Evolutionary conservation across 345 rosid genomes (phyloP).

Genomic region (Salix viminalis): DNA sequence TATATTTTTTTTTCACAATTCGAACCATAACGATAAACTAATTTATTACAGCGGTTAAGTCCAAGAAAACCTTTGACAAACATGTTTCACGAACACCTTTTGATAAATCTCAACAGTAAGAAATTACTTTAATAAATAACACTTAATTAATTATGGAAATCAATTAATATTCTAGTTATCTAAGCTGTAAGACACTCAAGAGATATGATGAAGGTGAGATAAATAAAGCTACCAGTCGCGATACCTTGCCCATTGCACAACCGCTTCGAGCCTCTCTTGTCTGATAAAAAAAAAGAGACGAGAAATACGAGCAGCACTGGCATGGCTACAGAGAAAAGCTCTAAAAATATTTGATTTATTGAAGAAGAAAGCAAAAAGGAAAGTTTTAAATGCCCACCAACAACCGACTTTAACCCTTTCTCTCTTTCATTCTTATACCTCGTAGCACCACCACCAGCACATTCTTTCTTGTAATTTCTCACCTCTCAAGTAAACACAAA

Average conservation of each 20-base stretch:
- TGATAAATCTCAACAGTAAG: neutral
- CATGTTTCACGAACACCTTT: neutral
- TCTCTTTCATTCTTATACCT: conserved; percentile 5
- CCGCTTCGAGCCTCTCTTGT: neutral
- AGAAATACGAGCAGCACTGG: neutral
- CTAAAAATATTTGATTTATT: neutral
- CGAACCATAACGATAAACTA: no score
- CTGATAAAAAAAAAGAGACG: neutral
- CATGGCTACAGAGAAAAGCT: neutral
- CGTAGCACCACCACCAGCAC: neutral
- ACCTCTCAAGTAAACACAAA: neutral
- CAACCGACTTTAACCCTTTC: conserved; percentile 36
- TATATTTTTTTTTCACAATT: no score
- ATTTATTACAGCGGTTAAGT: no score
- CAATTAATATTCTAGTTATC: neutral
- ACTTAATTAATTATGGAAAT: neutral
- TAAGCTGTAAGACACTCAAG: neutral
- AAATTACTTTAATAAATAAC: neutral
- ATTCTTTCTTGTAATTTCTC: conserved; percentile 4
- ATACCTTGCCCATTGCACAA: conserved; percentile 14
- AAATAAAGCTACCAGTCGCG: neutral
- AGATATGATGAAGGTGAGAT: neutral
- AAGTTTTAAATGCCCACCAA: conserved; percentile 25
- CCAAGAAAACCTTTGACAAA: neutral
- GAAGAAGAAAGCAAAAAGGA: neutral